phyloP scores from a whole-genome alignment of 2,329 filamentous ascomycete species.

The Cladosporium sp. region DNA sequence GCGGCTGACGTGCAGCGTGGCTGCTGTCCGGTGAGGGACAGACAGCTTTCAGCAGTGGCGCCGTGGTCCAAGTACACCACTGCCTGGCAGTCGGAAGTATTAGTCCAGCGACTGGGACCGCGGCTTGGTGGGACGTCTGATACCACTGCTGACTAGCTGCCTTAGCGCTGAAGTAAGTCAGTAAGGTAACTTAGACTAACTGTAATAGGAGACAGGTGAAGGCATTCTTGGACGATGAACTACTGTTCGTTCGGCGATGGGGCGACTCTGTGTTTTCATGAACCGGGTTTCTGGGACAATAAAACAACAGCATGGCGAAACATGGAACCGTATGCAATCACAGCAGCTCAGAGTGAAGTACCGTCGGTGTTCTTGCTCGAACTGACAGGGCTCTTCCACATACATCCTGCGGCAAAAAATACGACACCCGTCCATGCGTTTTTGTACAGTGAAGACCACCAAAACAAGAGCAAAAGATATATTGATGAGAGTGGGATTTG shows the following conservation, averaged over 20 bases:
- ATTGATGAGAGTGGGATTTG: conserved; percentile 31
- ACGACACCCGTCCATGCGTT: too few relatives aligned
- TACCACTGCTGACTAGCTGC: not conserved
- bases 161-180: not conserved
- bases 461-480: conserved; percentile 21
- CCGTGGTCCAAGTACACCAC: not conserved
- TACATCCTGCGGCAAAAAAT: too few relatives aligned
- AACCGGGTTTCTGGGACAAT: too few relatives aligned
- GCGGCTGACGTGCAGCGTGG: not conserved
- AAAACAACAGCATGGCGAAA: too few relatives aligned
- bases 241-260: too few relatives aligned
- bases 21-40: not conserved
- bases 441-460: too few relatives aligned
- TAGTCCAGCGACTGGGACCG: not conserved
- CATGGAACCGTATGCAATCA: not conserved
- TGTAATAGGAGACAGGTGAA: too few relatives aligned
- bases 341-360: not conserved
- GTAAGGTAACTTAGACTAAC: too few relatives aligned
- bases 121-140: not conserved
- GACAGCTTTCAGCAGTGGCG: not conserved
- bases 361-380: too few relatives aligned
- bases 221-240: too few relatives aligned
- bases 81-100: not conserved
- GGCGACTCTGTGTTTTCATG: too few relatives aligned
- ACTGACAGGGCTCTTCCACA: too few relatives aligned